Conservation (phyloP, 2,329 filamentous ascomycete genomes). For the Spiromastix sp. region DNA sequence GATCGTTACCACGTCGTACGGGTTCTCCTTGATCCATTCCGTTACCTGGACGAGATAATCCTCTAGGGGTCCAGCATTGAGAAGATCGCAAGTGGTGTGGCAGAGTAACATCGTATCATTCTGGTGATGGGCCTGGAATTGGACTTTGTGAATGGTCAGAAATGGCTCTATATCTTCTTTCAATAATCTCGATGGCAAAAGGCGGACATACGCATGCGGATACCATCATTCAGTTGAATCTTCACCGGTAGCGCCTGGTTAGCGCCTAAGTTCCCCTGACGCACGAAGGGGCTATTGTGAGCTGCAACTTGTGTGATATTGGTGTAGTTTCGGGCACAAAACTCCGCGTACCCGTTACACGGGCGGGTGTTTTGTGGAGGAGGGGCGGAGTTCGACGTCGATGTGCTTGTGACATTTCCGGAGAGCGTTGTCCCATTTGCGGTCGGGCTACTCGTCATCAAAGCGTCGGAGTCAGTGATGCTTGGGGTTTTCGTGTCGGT, state of each 20-base stretch:
- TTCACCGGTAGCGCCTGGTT: slow-evolving; percentile 63
- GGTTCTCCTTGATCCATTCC: slow-evolving; percentile 63
- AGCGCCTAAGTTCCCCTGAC: slow-evolving; percentile 58
- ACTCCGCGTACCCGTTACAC: slow-evolving; percentile 69
- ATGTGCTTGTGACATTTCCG: slow-evolving; percentile 37
- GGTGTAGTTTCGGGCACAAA: slow-evolving; percentile 66
- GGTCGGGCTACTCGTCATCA: slow-evolving; percentile 15
- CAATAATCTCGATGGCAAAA: background rate
- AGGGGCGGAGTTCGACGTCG: slow-evolving; percentile 35
- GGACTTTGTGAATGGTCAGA: slow-evolving; percentile 33
- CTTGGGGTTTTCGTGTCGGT: slow-evolving; percentile 15
- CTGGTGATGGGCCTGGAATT: slow-evolving; percentile 48
- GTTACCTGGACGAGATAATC: slow-evolving; percentile 60
- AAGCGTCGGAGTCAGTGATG: slow-evolving; percentile 15
- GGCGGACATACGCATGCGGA: slow-evolving; percentile 41
- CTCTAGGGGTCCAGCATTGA: slow-evolving; percentile 70
- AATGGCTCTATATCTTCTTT: background rate
- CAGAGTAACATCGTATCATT: slow-evolving; percentile 63
- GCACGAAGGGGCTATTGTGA: slow-evolving; percentile 73
- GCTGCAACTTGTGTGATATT: slow-evolving; percentile 70
- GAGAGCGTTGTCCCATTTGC: slow-evolving; percentile 32
- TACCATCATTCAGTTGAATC: slow-evolving; percentile 66
- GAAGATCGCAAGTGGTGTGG: slow-evolving; percentile 71
- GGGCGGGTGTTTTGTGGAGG: slow-evolving; percentile 60
- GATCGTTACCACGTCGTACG: slow-evolving; percentile 80